Conservation (phyloP, 2,329 filamentous ascomycete species). For the Phaeophleospora eucalypticola region DNA sequence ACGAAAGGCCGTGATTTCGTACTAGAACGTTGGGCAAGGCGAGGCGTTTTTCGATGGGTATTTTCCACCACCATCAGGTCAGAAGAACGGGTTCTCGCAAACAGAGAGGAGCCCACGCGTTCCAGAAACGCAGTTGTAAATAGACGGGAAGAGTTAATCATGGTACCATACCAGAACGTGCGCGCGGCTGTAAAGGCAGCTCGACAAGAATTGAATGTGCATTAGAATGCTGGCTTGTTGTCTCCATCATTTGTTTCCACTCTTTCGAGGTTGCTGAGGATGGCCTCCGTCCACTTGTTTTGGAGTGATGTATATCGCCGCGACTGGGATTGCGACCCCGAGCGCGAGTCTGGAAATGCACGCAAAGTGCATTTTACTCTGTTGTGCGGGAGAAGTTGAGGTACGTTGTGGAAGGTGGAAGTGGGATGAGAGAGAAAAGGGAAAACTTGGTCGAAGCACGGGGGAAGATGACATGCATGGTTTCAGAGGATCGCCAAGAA, state of each 20-base stretch:
- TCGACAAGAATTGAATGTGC: background rate
- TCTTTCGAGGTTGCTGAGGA: too few species aligned
- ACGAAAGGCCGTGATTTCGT: background rate
- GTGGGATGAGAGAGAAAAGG: too few species aligned
- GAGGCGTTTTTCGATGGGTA: constrained; percentile 3
- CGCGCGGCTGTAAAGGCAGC: background rate
- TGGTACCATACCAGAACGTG: background rate
- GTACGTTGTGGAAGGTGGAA: background rate
- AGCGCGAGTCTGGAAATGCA: constrained; percentile 16
- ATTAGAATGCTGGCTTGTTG: background rate
- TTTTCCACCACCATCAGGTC: background rate
- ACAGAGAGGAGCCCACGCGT: background rate
- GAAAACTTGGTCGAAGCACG: too few species aligned
- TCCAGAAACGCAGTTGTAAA: constrained; percentile 3
- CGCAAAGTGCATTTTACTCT: constrained; percentile 14
- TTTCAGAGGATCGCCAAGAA: too few species aligned
- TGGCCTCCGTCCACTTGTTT: constrained; percentile 7
- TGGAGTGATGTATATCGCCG: constrained; percentile 13
- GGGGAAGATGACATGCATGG: too few species aligned
- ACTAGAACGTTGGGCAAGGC: constrained; percentile 1
- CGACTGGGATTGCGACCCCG: constrained; percentile 15
- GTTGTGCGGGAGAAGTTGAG: background rate
- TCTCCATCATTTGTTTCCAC: too few species aligned
- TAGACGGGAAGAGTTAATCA: constrained; percentile 2
- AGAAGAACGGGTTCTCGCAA: background rate